phyloP scores from a whole-genome alignment of 2,329 filamentous ascomycete species.

The Penicillium janthinellum region DNA sequence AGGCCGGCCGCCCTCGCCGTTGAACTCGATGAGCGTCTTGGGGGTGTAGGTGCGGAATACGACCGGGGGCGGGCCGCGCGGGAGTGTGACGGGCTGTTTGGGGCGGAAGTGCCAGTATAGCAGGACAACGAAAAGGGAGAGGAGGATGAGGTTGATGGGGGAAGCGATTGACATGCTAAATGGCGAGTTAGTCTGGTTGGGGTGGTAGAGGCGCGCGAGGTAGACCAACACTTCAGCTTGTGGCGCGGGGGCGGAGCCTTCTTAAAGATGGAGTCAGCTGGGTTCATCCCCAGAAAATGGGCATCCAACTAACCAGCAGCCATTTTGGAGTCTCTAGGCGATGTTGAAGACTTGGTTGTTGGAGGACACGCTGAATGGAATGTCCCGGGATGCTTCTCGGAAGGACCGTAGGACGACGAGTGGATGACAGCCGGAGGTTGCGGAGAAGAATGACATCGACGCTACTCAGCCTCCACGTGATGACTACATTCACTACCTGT shows the following conservation, averaged over 20 bases:
- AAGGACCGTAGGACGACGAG: neutral
- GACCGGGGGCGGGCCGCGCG: conserved; percentile 63
- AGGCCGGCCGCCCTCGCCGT: conserved; percentile 71
- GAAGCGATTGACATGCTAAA: conserved; percentile 55
- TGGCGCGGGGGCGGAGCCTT: conserved; percentile 28
- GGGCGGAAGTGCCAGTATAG: conserved; percentile 63
- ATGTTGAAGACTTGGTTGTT: neutral
- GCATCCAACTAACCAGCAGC: conserved; percentile 20
- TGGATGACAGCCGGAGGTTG: conserved; percentile 5
- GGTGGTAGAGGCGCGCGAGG: conserved; percentile 3
- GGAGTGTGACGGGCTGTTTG: conserved; percentile 53
- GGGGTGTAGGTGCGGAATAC: conserved; percentile 86
- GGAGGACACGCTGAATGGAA: conserved; percentile 2
- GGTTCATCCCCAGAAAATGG: neutral
- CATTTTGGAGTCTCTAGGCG: conserved; percentile 13
- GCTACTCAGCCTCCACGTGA: conserved; percentile 18
- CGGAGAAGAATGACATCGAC: conserved; percentile 21
- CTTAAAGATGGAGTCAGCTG: conserved; percentile 17
- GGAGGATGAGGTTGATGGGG: conserved; percentile 63
- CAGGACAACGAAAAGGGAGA: conserved; percentile 59
- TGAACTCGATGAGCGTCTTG: conserved; percentile 81
- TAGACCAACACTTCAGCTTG: conserved; percentile 41
- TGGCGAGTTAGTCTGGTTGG: conserved; percentile 29
- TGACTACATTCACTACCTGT: neutral
- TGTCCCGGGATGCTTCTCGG: neutral